Base-by-base conservation (phyloP, 148 eudicot genomes). In the Chenopodium album region DNA sequence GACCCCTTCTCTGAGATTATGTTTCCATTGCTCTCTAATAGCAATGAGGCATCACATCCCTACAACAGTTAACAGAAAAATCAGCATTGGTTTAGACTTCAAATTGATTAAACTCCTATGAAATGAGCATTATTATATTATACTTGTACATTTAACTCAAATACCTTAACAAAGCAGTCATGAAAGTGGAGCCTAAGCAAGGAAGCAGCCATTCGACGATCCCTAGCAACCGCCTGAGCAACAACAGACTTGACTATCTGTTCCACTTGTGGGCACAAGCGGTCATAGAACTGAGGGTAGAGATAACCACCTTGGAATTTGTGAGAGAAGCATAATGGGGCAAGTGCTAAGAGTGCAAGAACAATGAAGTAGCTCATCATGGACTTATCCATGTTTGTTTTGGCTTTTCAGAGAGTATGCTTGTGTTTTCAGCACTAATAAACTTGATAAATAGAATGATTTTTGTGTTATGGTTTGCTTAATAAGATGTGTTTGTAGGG, bases 161-260 rank as follows among this genome's bases (percentile, higher is more conserved):
- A 64, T 64, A 88, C 92, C 89, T 90, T 84, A 76, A 90, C 92
- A 79, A 90, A 90, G 82, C 92, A 88, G 81, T 88, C 92, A 37
- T 90, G 92, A 48, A 90, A 90, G 75, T 84, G 89, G 50, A 90
- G 89, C 84, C 92, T 80, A 47, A 90, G 82, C 63, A 90, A 85
- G 63, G 92, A 90, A 77, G 92, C 92, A 70, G 92, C 92, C 88
- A 87, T 88, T n/a, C 92, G 83, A 26, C 87, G 79, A 2, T 90
- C 92, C 80, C 76, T 78, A 10, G 89, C 85, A 20, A 88, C 87
- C 0, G 91, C 92, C 80, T 84, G 86, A 17, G 89, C 84, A 20
- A 88, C 90, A 1, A 87, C 81, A 2, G 90, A 90, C 81, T 86
- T 87, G 20, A 88, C 85, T 7, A 88, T 90, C 19, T 87, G 64